Evolutionary conservation across 1,284 basidiomycete species (phyloP).

Genomic region (Marasmius tenuissimus): DNA sequence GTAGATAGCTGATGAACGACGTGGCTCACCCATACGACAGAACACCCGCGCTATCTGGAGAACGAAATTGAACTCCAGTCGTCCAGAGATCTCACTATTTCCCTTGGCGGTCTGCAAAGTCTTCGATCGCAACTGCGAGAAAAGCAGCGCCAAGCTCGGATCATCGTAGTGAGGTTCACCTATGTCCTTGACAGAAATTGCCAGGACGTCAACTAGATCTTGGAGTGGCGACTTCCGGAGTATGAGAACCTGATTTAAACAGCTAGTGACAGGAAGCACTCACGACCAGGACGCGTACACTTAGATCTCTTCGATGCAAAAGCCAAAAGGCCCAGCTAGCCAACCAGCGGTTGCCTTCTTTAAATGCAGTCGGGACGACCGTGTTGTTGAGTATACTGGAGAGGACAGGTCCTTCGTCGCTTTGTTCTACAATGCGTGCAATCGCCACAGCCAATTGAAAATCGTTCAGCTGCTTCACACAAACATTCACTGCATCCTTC

Average conservation of each 20-base stretch:
- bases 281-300: conserved; percentile 83
- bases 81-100: conserved; percentile 84
- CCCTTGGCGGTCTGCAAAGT: conserved; percentile 91
- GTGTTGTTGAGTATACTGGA: conserved; percentile 67
- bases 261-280: conserved; percentile 21
- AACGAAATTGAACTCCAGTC: conserved; percentile 90
- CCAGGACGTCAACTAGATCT: conserved; percentile 61
- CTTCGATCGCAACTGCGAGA: conserved; percentile 86
- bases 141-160: conserved; percentile 85
- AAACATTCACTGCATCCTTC: conserved; percentile 92
- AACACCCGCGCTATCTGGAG: conserved; percentile 91
- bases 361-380: conserved; percentile 84
- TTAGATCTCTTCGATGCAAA: conserved; percentile 80
- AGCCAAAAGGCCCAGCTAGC: conserved; percentile 98
- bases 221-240: conserved; percentile 68
- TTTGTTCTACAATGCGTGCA: conserved; percentile 80
- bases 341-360: conserved; percentile 89
- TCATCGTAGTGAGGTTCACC: conserved; percentile 91
- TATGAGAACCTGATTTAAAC: background rate
- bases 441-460: conserved; percentile 89
- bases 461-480: conserved; percentile 85
- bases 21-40: conserved; percentile 81
- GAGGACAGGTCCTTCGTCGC: conserved; percentile 81
- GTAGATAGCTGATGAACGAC: background rate
- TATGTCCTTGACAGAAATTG: conserved; percentile 58